These are phyloP conservation scores for Lupinus albus DNA, from an alignment of 306 rosid genomes.

Conservation along the genomic window DNA sequence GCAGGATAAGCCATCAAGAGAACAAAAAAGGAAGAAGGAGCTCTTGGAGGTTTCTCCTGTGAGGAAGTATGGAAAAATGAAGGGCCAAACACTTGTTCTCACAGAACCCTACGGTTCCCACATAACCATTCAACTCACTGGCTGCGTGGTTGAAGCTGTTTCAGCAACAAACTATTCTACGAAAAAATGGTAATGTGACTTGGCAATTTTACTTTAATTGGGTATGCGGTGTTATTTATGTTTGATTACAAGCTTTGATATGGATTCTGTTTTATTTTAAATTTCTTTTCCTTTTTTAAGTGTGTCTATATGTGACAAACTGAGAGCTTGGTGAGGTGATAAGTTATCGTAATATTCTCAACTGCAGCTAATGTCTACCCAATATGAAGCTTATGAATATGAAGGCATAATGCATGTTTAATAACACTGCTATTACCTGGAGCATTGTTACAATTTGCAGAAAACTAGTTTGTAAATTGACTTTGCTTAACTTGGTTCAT, in stretches of 20 bases:
- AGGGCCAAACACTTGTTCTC: conserved; percentile 54
- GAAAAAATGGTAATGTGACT: conserved; percentile 73
- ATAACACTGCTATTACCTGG: conserved; percentile 27
- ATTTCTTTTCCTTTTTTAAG: too few species aligned
- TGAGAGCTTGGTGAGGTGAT: too few species aligned
- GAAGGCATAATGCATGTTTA: not conserved
- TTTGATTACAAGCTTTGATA: conserved; percentile 29
- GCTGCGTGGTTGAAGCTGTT: conserved; percentile 74
- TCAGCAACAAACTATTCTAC: conserved; percentile 69
- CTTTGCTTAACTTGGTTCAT: conserved; percentile 19
- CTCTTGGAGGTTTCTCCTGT: conserved; percentile 67
- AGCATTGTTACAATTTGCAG: conserved; percentile 4
- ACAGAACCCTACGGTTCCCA: conserved; percentile 61
- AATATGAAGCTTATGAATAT: not conserved
- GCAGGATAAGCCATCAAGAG: conserved; percentile 52
- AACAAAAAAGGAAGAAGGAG: conserved; percentile 65
- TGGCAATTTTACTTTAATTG: conserved; percentile 19
- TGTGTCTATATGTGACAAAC: too few species aligned
- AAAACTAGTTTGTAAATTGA: not conserved
- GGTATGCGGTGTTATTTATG: conserved; percentile 24
- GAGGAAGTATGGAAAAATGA: conserved; percentile 65
- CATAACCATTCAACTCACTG: conserved; percentile 57
- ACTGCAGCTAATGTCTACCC: conserved; percentile 2
- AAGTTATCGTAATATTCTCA: not conserved
- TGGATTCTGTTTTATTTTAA: conserved; percentile 8